Base-by-base conservation (phyloP, 1,284 basidiomycete species). In the Stereum hirsutum region DNA sequence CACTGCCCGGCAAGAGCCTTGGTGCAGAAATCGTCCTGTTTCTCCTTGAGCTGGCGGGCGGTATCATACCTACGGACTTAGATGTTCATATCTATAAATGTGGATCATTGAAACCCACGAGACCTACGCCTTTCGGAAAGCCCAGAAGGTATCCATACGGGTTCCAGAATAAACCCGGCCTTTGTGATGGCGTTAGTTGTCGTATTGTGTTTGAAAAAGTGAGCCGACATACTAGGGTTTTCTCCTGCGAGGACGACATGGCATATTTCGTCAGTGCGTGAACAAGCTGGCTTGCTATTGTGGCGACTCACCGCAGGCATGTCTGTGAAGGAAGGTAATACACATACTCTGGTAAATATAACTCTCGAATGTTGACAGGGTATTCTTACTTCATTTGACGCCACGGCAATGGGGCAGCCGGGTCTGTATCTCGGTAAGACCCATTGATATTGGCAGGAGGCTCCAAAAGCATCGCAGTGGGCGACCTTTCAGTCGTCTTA, bases 21-120 rank as follows among this genome's bases (percentile, higher is more conserved):
- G 4, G 61, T 53, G 52, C 86, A 89, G 57, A 76, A 89, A 7
- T 64, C 64, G 50, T 92, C 87, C 56, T 94, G 91, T 42, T 69
- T 60, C 32, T 70, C 60, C 57, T 83, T 86, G 46, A 92, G 69
- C 49, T 80, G 63, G n/a, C 68, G 63, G 1, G 86, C 89, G 39
- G 71, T 74, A 46, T 77, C 72, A 54, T 89, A 89, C 2, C 72
- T 76, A 17, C 3, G 23, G 19, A 20, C 14, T n/a, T 20, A 30
- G 6, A 8, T 7, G 14, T n/a, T 23, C 8, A 2, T 20, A 19
- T n/a, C n/a, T n/a, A 15, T 20, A 17, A 19, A 24, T 20, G 28
- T 35, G 15, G 25, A 25, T 36, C 30, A 34, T 19, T 28, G 15
- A 42, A 19, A 5, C 11, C 5, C 12, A 30, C 1, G 34, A 17